These are phyloP conservation scores for Fusarium lateritium DNA, from an alignment of 2,329 filamentous ascomycete species.

Conservation along the genomic window DNA sequence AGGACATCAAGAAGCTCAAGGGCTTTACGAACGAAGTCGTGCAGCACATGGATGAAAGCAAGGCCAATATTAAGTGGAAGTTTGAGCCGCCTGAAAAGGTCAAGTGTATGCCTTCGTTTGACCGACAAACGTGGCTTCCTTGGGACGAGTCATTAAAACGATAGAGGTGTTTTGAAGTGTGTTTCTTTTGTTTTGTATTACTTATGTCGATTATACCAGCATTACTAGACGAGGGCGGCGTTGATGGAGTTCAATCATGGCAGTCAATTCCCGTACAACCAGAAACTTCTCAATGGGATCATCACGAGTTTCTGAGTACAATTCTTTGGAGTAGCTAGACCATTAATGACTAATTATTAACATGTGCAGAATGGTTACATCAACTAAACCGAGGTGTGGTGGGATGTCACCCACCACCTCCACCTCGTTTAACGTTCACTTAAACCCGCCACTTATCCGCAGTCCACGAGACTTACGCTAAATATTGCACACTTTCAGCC, in stretches of 20 bases:
- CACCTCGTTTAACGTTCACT: conserved; percentile 8
- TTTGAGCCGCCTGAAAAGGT: conserved; percentile 61
- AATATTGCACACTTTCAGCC: conserved; percentile 1
- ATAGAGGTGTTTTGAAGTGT: background rate
- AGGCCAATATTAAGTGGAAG: conserved; percentile 60
- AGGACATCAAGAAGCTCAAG: conserved; percentile 64
- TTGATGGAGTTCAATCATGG: conserved; percentile 27
- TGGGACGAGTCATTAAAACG: conserved; percentile 52
- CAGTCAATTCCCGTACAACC: background rate
- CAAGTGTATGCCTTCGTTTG: conserved; percentile 63
- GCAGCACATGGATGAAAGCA: conserved; percentile 46
- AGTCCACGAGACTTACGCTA: background rate
- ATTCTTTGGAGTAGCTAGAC: background rate
- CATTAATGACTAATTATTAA: background rate
- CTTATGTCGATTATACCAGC: conserved; percentile 6
- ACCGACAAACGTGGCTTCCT: conserved; percentile 58
- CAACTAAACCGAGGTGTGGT: background rate
- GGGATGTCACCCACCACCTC: background rate
- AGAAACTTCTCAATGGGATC: background rate
- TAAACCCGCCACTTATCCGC: conserved; percentile 5
- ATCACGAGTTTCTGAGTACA: background rate
- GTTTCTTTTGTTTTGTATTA: conserved; percentile 2
- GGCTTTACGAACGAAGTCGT: conserved; percentile 62
- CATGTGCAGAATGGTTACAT: conserved; percentile 17
- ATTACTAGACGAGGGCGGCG: conserved; percentile 20